Evolutionary conservation across 1,139 yeast species (phyloP), one percentile per base, ranked within the genome.

Genomic region (Protomyces inouyei): DNA sequence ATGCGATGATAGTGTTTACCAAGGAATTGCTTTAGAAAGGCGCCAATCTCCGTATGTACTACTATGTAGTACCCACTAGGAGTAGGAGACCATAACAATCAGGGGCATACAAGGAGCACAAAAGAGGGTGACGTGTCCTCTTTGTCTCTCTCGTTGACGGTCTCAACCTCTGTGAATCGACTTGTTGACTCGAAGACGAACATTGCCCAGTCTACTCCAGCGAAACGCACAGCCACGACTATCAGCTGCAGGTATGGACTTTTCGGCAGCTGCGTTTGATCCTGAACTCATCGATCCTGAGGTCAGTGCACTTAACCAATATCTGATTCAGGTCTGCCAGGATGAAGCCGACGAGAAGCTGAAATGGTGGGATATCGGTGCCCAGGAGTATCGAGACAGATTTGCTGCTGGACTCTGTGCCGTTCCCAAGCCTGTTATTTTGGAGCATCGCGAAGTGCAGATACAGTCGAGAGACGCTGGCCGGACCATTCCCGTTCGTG

Each of bases 361-460:
- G 16, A 54, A 54, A n/a, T 54, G 57, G 57, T 54, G 25, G 48
- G 57, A 54, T 23, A 54, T 54, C 14, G 57, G 57, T 21, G 57
- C 57, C 21, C 37, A 37, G 38, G 51, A 36, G 8, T 54, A 54
- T 18, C 57, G 57, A 14, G 25, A 21, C n/a, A 40, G 18, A 16
- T 8, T 35, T 8, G 57, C 38, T 3, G 57, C 57, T 16, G 57
- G 57, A 3, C 48, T 36, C 18, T 5, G 51, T 12, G 57, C 51
- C 14, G 38, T 54, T 54, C 57, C 57, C 23, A 54, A 54, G 25
- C 57, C 57, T 10, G 48, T 54, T 2, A 25, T 23, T 2, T 21
- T 54, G 25, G 36, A 37, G 6, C 48, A 40, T 12, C 35, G 38
- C 9, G 37, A 16, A 14, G n/a, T 37, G 16, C 45, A 54, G 36